Evolutionary conservation across 305 asterid genomes (phyloP), one percentile per base, ranked within the genome.

Genomic region (Solanum hybrid): DNA sequence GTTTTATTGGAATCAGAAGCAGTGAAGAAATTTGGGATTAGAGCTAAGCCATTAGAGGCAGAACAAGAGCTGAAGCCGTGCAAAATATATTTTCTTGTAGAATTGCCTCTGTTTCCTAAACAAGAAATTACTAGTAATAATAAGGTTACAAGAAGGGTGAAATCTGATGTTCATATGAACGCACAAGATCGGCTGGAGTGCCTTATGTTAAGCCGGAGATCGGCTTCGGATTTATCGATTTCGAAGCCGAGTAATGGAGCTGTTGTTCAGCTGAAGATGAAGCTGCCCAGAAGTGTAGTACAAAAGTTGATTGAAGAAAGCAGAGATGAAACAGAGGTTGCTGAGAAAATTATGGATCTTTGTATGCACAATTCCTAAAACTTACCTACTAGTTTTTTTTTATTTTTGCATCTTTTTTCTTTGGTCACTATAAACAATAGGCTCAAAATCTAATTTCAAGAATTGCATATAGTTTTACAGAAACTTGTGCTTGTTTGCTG

Each of bases 121-220:
- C 8, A 84, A 11, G 42, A 84, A 31, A 84, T 5, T 80, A n/a
- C 31, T 29, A 91, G 84, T 79, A 89, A 86, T 80, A 89, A 86
- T 80, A 89, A 61, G 28, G 82, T 89, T 91, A 88, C 90, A 40
- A 83, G 34, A 86, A 77, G 95, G 90, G 84, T 89, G 2, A 88
- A 90, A 37, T 94, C 97, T 3, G 90, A 57, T 6, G 91, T 92
- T 69, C 80, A 69, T 36, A 95, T 94, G 98, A 92, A 92, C 90
- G 97, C 97, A 40, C 93, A 94, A 91, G 98, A 95, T 67, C 93
- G 97, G 92, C 96, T 95, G 73, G 98, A 95, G 93, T 91, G 94
- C 90, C 92, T 95, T 14, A 92, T 94, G 97, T 90, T 94, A 93
- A 92, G 95, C 40, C 92, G 96, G 77, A 92, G 97, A 0, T 95